Evolutionary conservation across 2,329 filamentous ascomycete species (phyloP), one percentile per base, ranked within the genome.

Genomic region (Alternaria sp.): DNA sequence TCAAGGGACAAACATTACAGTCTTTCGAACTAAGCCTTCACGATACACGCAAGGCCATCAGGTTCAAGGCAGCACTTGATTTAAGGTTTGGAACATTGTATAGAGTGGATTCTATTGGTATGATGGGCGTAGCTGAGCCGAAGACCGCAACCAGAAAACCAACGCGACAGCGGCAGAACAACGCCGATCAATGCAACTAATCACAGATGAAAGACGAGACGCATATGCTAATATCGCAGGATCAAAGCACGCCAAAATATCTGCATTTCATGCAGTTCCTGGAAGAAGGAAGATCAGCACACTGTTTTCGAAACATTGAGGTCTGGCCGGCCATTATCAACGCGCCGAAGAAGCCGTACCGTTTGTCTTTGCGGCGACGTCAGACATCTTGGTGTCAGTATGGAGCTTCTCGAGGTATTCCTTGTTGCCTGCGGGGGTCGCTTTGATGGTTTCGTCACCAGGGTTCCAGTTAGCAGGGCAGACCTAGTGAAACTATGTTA

Each of bases 391-490:
- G 47, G 75, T 74, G 54, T 80, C 79, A 25, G 73, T 69, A 57
- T 80, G 72, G 30, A 74, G 69, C 69, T 80, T 80, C 40, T 71
- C 61, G 44, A 77, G 69, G 65, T 80, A 81, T 40, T 69, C 74
- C 70, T 81, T 80, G 70, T 78, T 79, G 66, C 79, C 79, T 57
- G 74, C 74, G 28, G 78, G 77, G 9, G 78, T 80, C 26, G 79
- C 79, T 68, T 81, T 81, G 76, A 81, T 81, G 55, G 75, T 78
- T 44, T 77, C 76, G 45, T 77, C 73, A 45, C 80, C 78, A 7
- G 79, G 78, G 69, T 77, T 81, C 80, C 80, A 82, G 74, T 81
- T 81, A 23, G 79, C 79, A 23, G 80, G 80, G 73, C 80, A 82
- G 36, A 81, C 79, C 71, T 73, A 45, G 12, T 19, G 13, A 7